Evolutionary conservation across 1,284 basidiomycete species (phyloP), one percentile per base, ranked within the genome.

Genomic region (Cutaneotrichosporon sp.): DNA sequence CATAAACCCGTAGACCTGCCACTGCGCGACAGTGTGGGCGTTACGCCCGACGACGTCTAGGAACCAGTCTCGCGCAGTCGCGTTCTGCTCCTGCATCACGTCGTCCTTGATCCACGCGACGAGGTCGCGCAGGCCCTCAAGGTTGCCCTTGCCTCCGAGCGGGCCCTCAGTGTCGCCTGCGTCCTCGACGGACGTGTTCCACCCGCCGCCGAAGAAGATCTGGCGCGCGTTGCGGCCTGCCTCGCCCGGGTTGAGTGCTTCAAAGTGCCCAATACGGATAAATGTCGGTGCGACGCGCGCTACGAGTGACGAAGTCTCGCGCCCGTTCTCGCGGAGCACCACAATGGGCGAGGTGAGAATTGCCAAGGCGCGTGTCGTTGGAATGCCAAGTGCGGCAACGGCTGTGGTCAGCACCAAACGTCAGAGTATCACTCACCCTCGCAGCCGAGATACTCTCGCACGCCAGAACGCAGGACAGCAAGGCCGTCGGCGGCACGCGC

Each of bases 1-100:
- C 87, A 91, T 91, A 70, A 89, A 93, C 0, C 90, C 90, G 72
- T 90, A 90, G 62, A 77, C 75, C 74, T 97, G 94, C 94, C 94
- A 97, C 2, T 80, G 84, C 2, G 90, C 94, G 0, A 92, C 88
- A 83, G 93, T 97, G 66, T 77, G 78, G 35, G 89, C 93, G 65
- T 96, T 97, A 64, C 89, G 77, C 66, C 79, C 80, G 14, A 89
- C 84, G 0, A 84, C 83, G 61, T 94, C 89, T 54, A 84, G 73
- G 2, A 94, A 80, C 43, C 96, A 77, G 45, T 80, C 79, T 67
- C 79, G 79, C 80, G 88, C 87, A 83, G 89, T 36, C 79, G 78
- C 51, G 80, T 77, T 20, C 48, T 63, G 54, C 49, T 70, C 50
- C 15, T 54, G 56, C 67, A 90, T 72, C 14, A 75, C 44, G 17